Base-by-base conservation (phyloP, 225 moss, liverwort and hornwort genomes). In the Rhytidiadelphus loreus region DNA sequence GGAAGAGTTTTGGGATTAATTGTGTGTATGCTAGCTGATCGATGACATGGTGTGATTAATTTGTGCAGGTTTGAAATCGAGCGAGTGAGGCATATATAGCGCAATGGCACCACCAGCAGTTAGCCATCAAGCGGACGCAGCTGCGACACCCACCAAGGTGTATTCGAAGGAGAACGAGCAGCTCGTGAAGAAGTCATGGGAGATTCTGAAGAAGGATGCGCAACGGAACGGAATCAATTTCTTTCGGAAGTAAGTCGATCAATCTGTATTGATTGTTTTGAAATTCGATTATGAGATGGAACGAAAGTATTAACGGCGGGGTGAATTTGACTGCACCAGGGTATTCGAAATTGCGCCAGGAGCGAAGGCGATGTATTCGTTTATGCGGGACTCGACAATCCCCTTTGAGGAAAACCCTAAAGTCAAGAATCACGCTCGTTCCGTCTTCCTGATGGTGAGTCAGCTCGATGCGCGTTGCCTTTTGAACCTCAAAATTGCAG, bases 121-220 rank as follows among this genome's bases (percentile, higher is more conserved):
- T 53, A 69, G 37, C 52, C 41, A 50, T 37, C 75, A 72, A 26
- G 80, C 56, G 44, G 77, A 52, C 5, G 79, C 71, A 72, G 59
- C 43, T 72, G 33, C 25, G 58, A 19, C 78, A 10, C 57, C 58
- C 68, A 58, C 58, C 80, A 87, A 14, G 80, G 79, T 68, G 58
- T 93, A 88, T 56, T 90, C 94, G 61, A 92, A 91, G 90, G 88
- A 90, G 56, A 90, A 32, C 46, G 92, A 88, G 90, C 48, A 83
- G 91, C 92, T 94, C 13, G 94, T 94, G 87, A 91, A 94, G 92
- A 78, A 90, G 90, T 94, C 94, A 55, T 94, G 94, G 94, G 94
- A 92, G 58, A 80, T 92, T 78, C 61, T 94, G 57, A 92, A 90
- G 91, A 92, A 91, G 90, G 90, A 94, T 80, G 78, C 91, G 58